A percentile compares a stretch with the other conserved stretches of the same genome.
phyloP scores from a whole-genome alignment of 2,329 filamentous ascomycete genomes.

The Botrytis aclada region DNA sequence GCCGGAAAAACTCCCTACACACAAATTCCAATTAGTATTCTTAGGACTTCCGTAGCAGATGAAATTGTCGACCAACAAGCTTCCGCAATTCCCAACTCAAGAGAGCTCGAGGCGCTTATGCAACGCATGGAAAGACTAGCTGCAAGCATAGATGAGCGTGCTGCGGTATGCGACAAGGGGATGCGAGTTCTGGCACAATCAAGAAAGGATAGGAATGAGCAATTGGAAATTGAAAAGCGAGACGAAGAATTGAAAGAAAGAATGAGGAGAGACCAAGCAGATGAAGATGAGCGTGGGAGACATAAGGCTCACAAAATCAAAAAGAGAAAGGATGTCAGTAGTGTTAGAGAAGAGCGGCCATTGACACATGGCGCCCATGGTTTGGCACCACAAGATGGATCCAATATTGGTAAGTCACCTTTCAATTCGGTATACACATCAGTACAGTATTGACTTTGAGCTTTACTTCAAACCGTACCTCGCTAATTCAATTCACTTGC shows the following conservation, averaged over 20 bases:
- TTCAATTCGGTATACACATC: neutral
- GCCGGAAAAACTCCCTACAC: constrained; percentile 61
- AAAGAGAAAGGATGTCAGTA: constrained; percentile 71
- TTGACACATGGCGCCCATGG: constrained; percentile 61
- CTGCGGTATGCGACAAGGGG: constrained; percentile 65
- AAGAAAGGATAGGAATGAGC: constrained; percentile 60
- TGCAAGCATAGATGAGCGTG: constrained; percentile 64
- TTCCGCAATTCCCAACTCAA: constrained; percentile 60
- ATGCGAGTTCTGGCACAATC: constrained; percentile 68
- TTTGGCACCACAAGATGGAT: constrained; percentile 61
- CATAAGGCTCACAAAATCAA: constrained; percentile 64
- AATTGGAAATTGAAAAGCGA: constrained; percentile 46
- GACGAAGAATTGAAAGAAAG: constrained; percentile 44
- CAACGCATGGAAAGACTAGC: constrained; percentile 61
- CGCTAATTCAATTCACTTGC: constrained; percentile 18
- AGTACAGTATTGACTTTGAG: neutral
- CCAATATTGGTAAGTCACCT: constrained; percentile 50
- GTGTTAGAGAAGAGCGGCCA: constrained; percentile 57
- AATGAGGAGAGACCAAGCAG: constrained; percentile 44
- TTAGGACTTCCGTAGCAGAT: constrained; percentile 56
- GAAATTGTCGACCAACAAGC: constrained; percentile 64
- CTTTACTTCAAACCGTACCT: neutral
- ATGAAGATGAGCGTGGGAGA: constrained; percentile 48
- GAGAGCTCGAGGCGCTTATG: constrained; percentile 61
- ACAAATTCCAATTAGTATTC: constrained; percentile 57